Percentiles rank a stretch among this genome's conserved stretches.
These are phyloP conservation scores for Pseudopediastrum boryanum DNA, from an alignment of 139 green algal species.

Conservation along the genomic window DNA sequence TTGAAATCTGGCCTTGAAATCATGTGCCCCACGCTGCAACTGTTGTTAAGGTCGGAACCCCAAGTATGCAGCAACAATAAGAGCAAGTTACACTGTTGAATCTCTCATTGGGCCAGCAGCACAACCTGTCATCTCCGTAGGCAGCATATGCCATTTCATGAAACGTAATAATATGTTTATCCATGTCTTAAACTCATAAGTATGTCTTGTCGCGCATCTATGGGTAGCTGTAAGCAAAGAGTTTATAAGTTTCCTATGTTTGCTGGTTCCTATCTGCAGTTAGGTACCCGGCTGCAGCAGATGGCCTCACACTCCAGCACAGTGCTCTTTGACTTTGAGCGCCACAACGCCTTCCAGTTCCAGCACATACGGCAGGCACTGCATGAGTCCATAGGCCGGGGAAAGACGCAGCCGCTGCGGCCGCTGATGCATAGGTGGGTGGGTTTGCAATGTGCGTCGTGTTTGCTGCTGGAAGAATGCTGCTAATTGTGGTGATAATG, in stretches of 20 bases:
- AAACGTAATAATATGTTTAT: neutral
- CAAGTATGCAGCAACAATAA: neutral
- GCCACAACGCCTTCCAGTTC: constrained; percentile 16
- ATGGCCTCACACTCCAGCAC: neutral
- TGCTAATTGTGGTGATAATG: no score
- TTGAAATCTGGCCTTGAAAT: no score
- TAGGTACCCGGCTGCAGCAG: constrained; percentile 4
- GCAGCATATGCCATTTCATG: neutral
- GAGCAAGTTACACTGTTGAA: neutral
- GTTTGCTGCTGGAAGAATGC: no score
- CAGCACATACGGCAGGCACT: constrained; percentile 13
- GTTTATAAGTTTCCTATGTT: neutral
- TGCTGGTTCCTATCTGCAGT: constrained; percentile 2
- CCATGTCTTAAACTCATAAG: neutral
- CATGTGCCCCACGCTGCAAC: no score
- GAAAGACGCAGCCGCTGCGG: constrained; percentile 50
- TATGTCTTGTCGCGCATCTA: neutral
- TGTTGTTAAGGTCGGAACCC: no score
- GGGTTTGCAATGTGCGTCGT: no score
- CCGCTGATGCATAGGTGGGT: constrained; percentile 52
- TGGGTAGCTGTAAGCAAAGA: neutral
- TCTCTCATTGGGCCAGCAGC: neutral
- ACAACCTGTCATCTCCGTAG: neutral
- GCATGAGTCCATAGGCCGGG: constrained; percentile 16
- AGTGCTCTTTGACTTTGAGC: constrained; percentile 41